phyloP scores from a whole-genome alignment of 2,329 filamentous ascomycete genomes.

The Colletotrichum godetiae region DNA sequence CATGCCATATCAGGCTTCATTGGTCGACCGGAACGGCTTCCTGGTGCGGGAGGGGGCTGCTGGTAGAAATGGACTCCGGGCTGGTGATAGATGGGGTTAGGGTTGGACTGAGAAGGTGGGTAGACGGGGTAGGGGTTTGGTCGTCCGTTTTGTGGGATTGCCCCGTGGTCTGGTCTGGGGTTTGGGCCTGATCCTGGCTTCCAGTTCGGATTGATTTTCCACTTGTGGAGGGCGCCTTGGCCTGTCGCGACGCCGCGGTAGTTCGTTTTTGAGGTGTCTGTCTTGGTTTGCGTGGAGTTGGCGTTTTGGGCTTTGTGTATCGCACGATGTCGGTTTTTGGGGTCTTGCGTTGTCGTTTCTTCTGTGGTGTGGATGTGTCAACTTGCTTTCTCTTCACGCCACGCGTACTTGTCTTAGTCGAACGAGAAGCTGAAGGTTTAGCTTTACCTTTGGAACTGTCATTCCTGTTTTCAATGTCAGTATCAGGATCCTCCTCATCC shows the following conservation, averaged over 20 bases:
- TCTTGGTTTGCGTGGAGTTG: conserved; percentile 5
- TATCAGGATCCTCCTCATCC: conserved; percentile 40
- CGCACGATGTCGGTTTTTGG: conserved; percentile 8
- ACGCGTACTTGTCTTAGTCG: conserved; percentile 10
- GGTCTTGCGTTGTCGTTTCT: conserved; percentile 3
- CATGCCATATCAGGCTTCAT: conserved; percentile 23
- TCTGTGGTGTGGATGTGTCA: conserved; percentile 31
- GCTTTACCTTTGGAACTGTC: conserved; percentile 31
- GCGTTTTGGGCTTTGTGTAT: not conserved
- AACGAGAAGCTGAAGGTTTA: conserved; percentile 18
- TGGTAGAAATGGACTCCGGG: not conserved
- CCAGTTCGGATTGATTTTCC: not conserved
- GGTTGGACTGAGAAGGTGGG: not conserved
- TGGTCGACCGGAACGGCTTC: not conserved
- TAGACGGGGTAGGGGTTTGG: not conserved
- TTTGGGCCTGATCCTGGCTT: not conserved
- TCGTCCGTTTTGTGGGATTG: not conserved
- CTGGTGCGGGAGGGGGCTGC: not conserved
- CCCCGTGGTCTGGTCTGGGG: not conserved
- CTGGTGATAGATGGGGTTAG: conserved; percentile 1
- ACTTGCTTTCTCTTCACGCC: conserved; percentile 28
- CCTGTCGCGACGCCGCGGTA: not conserved
- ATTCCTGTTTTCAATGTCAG: conserved; percentile 28
- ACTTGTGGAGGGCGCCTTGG: not conserved
- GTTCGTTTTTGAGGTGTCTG: not conserved